A percentile compares a stretch with the other conserved stretches of the same genome.
Evolutionary conservation across 1,284 basidiomycete species (phyloP).

Genomic region (Ganoderma resinaceum): DNA sequence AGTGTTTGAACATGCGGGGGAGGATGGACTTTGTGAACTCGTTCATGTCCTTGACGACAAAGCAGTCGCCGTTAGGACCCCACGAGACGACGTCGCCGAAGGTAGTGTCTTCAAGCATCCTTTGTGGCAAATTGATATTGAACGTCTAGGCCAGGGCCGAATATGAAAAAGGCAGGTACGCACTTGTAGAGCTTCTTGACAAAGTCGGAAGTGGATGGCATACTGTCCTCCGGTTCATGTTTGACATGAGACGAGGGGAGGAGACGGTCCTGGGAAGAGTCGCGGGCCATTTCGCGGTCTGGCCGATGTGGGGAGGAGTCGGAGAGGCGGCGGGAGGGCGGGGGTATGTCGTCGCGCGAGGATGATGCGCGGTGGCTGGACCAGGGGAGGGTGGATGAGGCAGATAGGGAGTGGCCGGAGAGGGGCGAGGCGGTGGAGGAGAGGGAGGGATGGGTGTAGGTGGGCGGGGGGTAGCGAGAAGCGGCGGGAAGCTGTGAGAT

Average conservation of each 20-base stretch:
- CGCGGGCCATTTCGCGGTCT: constrained; percentile 35
- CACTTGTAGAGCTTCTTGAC: constrained; percentile 96
- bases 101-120: constrained; percentile 87
- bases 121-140: constrained; percentile 38
- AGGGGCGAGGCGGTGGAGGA: constrained; percentile 40
- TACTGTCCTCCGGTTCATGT: constrained; percentile 58
- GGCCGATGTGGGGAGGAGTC: constrained; percentile 37
- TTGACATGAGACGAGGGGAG: constrained; percentile 36
- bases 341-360: constrained; percentile 44
- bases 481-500: constrained; percentile 40
- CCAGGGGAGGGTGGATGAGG: constrained; percentile 41
- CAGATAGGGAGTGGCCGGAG: constrained; percentile 38
- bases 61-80: constrained; percentile 88
- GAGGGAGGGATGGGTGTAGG: constrained; percentile 45
- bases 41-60: constrained; percentile 99
- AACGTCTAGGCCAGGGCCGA: constrained; percentile 8
- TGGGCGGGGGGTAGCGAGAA: constrained; percentile 42
- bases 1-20: constrained; percentile 96
- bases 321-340: constrained; percentile 34
- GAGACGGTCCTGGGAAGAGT: constrained; percentile 31
- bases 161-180: constrained; percentile 38
- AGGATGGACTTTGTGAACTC: constrained; percentile 95
- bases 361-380: constrained; percentile 42
- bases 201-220: constrained; percentile 87
- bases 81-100: constrained; percentile 85